Evolutionary conservation across 2,329 filamentous ascomycete species (phyloP).

Genomic region (Ophiostoma montium): DNA sequence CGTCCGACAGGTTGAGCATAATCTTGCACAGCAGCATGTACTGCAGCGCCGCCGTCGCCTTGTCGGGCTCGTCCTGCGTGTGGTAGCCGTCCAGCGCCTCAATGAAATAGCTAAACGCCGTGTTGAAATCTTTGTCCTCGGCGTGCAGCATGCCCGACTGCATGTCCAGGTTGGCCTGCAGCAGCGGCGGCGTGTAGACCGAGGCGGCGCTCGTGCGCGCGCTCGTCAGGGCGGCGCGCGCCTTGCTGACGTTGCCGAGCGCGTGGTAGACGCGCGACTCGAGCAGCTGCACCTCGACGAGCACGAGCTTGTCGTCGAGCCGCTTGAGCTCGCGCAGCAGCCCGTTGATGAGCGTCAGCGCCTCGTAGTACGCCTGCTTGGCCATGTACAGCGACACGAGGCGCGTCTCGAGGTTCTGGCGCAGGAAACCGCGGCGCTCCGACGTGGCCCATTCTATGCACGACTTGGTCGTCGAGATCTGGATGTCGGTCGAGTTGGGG

Average conservation of each 20-base stretch:
- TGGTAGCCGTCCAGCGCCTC: slow-evolving; percentile 96
- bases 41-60: slow-evolving; percentile 93
- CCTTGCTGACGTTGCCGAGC: slow-evolving; percentile 90
- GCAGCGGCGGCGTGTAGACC: slow-evolving; percentile 87
- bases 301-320: slow-evolving; percentile 92
- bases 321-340: slow-evolving; percentile 94
- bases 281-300: slow-evolving; percentile 94
- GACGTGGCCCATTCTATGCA: slow-evolving; percentile 98
- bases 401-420: slow-evolving; percentile 93
- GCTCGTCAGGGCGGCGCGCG: slow-evolving; percentile 83
- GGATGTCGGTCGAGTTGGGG: slow-evolving; percentile 85
- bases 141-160: slow-evolving; percentile 98
- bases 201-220: slow-evolving; percentile 91
- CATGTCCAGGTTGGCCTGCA: slow-evolving; percentile 97
- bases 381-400: slow-evolving; percentile 91
- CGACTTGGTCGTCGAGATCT: slow-evolving; percentile 91
- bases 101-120: slow-evolving; percentile 97
- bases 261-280: slow-evolving; percentile 97
- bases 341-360: slow-evolving; percentile 89
- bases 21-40: slow-evolving; percentile 99
- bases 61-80: slow-evolving; percentile 71
- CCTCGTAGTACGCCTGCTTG: slow-evolving; percentile 95
- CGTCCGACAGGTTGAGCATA: slow-evolving; percentile 94
- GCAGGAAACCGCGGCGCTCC: slow-evolving; percentile 87
- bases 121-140: slow-evolving; percentile 98